phyloP scores from a whole-genome alignment of 2,329 filamentous ascomycete species.

The Hypoxylon sp. region DNA sequence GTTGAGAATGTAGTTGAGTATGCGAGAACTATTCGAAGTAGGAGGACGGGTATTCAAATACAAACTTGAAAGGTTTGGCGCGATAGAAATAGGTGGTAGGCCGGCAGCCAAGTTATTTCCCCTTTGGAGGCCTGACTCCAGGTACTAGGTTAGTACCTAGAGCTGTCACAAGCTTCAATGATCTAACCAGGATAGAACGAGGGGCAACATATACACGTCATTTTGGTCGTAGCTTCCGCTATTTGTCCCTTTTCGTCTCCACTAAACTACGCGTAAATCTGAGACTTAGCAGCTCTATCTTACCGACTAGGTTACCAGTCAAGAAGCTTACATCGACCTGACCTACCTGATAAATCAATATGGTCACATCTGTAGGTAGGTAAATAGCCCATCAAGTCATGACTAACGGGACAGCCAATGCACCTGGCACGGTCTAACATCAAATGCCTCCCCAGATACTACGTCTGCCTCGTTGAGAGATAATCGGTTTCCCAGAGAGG shows the following conservation, averaged over 20 bases:
- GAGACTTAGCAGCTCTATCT: background rate
- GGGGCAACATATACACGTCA: slow-evolving; percentile 43
- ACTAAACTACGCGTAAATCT: background rate
- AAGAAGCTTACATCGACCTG: background rate
- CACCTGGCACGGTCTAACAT: too few species aligned
- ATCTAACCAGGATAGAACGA: slow-evolving; percentile 17
- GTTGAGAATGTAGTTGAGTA: slow-evolving; percentile 14
- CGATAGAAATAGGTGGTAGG: background rate
- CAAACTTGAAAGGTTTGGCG: background rate
- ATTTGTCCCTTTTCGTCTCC: background rate
- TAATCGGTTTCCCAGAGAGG: background rate
- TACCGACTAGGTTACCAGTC: background rate
- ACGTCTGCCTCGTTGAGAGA: too few species aligned
- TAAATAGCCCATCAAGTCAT: too few species aligned
- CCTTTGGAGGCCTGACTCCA: slow-evolving; percentile 16
- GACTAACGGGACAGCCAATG: too few species aligned
- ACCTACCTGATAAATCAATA: background rate
- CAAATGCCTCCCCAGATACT: too few species aligned
- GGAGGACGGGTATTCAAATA: slow-evolving; percentile 9
- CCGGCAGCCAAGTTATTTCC: background rate
- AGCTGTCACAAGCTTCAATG: slow-evolving; percentile 30
- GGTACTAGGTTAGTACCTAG: slow-evolving; percentile 12
- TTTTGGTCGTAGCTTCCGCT: slow-evolving; percentile 26
- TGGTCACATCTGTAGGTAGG: background rate
- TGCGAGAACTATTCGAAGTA: slow-evolving; percentile 17